A percentile compares a stretch with the other conserved stretches of the same genome.
Conservation (phyloP, 345 rosid species). For the Eucalyptus pauciflora region DNA sequence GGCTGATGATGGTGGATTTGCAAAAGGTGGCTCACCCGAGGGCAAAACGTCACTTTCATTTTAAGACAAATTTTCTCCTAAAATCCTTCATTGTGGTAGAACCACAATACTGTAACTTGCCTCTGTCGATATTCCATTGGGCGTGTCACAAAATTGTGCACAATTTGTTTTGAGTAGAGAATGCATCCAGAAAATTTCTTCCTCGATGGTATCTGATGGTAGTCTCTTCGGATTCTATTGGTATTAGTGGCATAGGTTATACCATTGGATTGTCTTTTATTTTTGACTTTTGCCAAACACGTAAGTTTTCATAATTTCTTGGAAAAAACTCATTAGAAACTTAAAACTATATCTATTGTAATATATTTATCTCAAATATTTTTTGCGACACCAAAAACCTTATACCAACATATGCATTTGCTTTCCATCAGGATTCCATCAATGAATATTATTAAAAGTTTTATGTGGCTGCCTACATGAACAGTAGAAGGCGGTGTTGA, state of each 20-base stretch:
- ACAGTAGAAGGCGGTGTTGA: fast-evolving
- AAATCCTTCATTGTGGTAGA: neutral
- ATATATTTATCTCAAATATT: fast-evolving
- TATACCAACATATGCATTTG: neutral
- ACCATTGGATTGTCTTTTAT: neutral
- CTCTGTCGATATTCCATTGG: neutral
- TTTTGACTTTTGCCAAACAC: neutral
- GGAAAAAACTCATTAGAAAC: fast-evolving
- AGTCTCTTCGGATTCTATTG: neutral
- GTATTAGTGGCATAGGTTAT: neutral
- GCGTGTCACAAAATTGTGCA: neutral
- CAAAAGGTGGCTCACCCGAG: neutral
- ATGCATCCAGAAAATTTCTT: neutral
- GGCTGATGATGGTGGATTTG: neutral
- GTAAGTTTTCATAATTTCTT: neutral
- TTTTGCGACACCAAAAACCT: fast-evolving
- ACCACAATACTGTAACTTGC: neutral
- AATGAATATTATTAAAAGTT: neutral
- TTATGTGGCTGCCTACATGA: neutral
- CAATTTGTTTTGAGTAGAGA: neutral
- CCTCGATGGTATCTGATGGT: neutral
- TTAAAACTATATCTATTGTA: fast-evolving
- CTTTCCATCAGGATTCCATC: neutral
- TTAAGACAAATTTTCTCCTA: neutral
- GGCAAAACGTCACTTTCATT: neutral